Conservation (phyloP, 176 grass and related monocot species). For the Oryza coarctata region DNA sequence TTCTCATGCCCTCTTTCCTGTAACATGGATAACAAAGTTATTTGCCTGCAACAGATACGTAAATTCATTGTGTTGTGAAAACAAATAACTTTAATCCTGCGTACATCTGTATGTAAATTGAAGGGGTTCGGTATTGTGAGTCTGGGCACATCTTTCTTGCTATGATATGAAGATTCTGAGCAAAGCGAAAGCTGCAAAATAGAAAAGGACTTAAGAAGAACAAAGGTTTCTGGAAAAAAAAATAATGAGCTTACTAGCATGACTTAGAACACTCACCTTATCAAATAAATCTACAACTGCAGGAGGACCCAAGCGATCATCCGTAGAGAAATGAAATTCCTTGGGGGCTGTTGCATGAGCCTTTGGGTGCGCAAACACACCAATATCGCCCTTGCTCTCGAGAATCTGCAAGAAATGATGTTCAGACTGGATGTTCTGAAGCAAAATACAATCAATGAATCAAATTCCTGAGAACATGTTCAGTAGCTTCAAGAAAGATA, state of each 20-base stretch:
- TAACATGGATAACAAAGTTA: constrained; percentile 26
- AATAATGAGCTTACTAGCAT: background rate
- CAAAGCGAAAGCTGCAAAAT: constrained; percentile 80
- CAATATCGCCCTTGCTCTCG: constrained; percentile 65
- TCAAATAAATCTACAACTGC: constrained; percentile 68
- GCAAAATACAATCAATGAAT: background rate
- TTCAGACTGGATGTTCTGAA: constrained; percentile 7
- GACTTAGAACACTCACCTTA: constrained; percentile 47
- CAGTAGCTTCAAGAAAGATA: background rate
- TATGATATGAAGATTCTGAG: constrained; percentile 55
- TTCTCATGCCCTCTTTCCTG: constrained; percentile 89
- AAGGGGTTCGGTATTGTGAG: constrained; percentile 80
- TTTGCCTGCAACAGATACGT: background rate
- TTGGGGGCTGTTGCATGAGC: constrained; percentile 59
- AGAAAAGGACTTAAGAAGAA: background rate
- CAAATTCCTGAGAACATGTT: no score
- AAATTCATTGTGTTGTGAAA: background rate
- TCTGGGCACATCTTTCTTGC: constrained; percentile 54
- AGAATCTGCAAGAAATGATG: constrained; percentile 68
- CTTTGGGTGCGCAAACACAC: constrained; percentile 48
- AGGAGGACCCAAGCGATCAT: constrained; percentile 73
- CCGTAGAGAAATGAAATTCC: constrained; percentile 85
- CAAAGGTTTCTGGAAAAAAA: background rate
- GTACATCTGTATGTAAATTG: constrained; percentile 82
- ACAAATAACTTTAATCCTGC: constrained; percentile 10